phyloP scores from a whole-genome alignment of 2,329 filamentous ascomycete genomes.

The Hymenoscyphus salicellus region DNA sequence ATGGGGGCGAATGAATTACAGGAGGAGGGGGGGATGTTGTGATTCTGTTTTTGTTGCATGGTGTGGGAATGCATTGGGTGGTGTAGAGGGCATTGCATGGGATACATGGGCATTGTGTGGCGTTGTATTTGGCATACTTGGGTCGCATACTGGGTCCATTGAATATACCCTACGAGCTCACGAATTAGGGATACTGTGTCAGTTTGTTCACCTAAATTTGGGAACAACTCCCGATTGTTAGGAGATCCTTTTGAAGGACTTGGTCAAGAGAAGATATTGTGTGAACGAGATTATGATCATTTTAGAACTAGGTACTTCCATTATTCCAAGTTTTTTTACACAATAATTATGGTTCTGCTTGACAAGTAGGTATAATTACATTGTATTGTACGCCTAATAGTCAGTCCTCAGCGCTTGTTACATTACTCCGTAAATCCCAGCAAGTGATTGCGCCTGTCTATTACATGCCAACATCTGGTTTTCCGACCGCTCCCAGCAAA shows the following conservation, averaged over 20 bases:
- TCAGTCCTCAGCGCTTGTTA: background rate
- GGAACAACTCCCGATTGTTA: background rate
- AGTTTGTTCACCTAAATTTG: background rate
- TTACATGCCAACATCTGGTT: background rate
- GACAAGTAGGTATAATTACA: background rate
- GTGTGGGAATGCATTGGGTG: background rate
- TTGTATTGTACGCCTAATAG: background rate
- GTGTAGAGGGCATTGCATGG: background rate
- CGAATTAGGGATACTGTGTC: background rate
- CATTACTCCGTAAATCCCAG: slow-evolving; percentile 1
- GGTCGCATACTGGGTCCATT: background rate
- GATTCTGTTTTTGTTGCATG: background rate
- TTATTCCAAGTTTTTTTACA: background rate
- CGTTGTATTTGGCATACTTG: background rate
- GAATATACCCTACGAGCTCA: slow-evolving; percentile 1
- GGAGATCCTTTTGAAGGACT: too few species aligned
- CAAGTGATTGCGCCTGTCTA: background rate
- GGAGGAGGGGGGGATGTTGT: background rate
- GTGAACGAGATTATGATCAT: background rate
- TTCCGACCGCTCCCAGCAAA: background rate
- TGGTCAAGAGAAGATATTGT: background rate
- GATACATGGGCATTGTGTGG: slow-evolving; percentile 4
- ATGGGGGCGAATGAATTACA: slow-evolving; percentile 18
- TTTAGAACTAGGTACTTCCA: background rate
- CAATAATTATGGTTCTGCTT: background rate